phyloP scores from a whole-genome alignment of 805 yeast species.

The Zygotorulaspora sp. region DNA sequence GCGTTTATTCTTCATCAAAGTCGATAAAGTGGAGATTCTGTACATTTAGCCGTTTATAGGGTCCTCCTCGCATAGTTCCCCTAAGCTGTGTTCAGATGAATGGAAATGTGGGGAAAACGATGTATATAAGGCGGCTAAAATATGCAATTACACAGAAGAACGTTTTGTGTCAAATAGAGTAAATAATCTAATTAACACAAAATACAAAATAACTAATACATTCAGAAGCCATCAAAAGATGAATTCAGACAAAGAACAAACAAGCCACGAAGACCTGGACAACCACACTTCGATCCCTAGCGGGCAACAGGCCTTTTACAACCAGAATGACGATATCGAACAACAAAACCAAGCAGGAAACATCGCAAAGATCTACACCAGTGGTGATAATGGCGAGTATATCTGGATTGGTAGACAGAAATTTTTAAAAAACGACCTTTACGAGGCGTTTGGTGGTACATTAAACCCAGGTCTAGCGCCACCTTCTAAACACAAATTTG shows the following conservation, averaged over 20 bases:
- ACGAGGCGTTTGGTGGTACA: conserved; percentile 73
- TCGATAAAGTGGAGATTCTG: not conserved
- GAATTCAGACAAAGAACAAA: conserved; percentile 16
- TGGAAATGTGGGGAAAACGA: no score
- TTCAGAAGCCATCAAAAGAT: no score
- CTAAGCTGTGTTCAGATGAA: no score
- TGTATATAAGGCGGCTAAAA: not conserved
- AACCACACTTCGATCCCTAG: conserved; percentile 1
- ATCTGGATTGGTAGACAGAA: conserved; percentile 65
- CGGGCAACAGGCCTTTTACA: conserved; percentile 1
- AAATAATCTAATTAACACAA: not conserved
- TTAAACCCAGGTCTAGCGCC: conserved; percentile 59
- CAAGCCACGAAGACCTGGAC: conserved; percentile 11
- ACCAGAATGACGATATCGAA: not conserved
- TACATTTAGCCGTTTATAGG: not conserved
- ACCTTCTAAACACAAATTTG: conserved; percentile 52
- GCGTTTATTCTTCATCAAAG: not conserved
- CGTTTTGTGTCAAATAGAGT: not conserved
- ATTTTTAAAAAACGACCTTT: conserved; percentile 55
- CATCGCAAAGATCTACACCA: conserved; percentile 27
- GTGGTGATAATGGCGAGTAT: conserved; percentile 52
- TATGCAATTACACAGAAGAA: not conserved
- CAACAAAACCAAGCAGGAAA: conserved; percentile 5
- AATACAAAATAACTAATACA: not conserved
- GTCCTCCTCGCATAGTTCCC: no score